Evolutionary conservation across 371 early-diverging fungal genomes (phyloP), one percentile per base, ranked within the genome.

Genomic region (Dinochytrium kinnereticum): DNA sequence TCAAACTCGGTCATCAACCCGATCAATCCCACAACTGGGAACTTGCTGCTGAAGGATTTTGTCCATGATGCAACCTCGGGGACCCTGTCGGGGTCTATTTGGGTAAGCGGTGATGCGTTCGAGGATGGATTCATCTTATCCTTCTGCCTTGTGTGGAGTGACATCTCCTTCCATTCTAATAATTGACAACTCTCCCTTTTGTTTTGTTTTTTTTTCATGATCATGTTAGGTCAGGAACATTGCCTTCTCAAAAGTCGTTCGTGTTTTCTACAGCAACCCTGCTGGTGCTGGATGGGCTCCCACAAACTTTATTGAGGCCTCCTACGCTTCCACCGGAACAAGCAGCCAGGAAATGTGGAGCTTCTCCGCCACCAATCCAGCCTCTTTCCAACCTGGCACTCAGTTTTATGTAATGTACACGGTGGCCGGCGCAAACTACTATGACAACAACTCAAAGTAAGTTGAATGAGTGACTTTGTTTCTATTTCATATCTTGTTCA

Each of bases 371-470:
- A 13, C 61, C 66, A 66, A 30, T 26, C 44, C 38, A 21, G 66
- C 40, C 19, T 26, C n/a, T 3, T n/a, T 66, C 37, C n/a, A 15
- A 5, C 49, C 66, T 19, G 66, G 49, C 38, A 66, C 44, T 40
- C 30, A 66, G 66, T 66, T 66, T 30, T 66, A 66, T 44, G 15
- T 66, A 21, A 5, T 40, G 49, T 66, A 40, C 66, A 66, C 66
- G 13, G 66, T 66, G 3, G 17, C 10, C 44, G 44, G 44, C 44
- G 26, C 66, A 5, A 66, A 44, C 44, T 66, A 66, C 49, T 66
- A 66, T 33, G 66, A 66, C 66, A 66, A 66, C 66, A 66, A 66
- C 44, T 2, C 34, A 34, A 61, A 61, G 57, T 55, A 30, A 30
- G 57, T 55, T 55, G 26, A n/a, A n/a, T n/a, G n/a, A n/a, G n/a